Evolutionary conservation across 75 land plant species (phyloP), one percentile per base, ranked within the genome.

Genomic region (Isoetes taiwanensis): DNA sequence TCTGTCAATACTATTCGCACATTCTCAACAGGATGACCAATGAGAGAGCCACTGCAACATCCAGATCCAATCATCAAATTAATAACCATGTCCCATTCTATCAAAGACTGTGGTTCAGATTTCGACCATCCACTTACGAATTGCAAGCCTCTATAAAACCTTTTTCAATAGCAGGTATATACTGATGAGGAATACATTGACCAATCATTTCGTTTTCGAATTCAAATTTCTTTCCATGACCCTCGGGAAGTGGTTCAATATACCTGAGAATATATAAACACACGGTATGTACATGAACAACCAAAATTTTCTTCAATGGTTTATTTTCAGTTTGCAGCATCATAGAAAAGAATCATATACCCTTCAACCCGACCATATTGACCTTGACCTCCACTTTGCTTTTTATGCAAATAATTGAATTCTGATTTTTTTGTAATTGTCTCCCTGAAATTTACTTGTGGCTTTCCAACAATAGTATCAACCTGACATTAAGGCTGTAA

Each of bases 381-480:
- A 16, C 99, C 99, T 71, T 81, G 86, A 32, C 99, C 99, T 50
- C 99, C 99, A 64, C 74, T 66, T 66, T 94, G 99, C 73, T 94
- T 94, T 67, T 90, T 90, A 58, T 94, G 99, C 30, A 85, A 67
- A 72, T 94, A 94, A 77, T 94, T 87, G 75, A 88, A 94, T 21
- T 88, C 80, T 59, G 99, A 83, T 35, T 86, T 81, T 56, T 84
- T 74, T 19, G 96, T 94, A 23, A 94, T 62, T 16, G 99, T 77
- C 72, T 94, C 96, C 39, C 99, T 75, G 63, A 94, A 94, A 52
- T 89, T 94, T 23, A 94, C 99, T 64, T 87, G 96, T 43, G 99
- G 99, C 65, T 76, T 94, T 34, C 99, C 99, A 48, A 84, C 90
- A 61, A 64, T 66, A 56, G 96, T 83, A 32, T 84, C 90, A 57